Evolutionary conservation across 768 basidiomycete species (phyloP).

Genomic region (Russula olivacea): DNA sequence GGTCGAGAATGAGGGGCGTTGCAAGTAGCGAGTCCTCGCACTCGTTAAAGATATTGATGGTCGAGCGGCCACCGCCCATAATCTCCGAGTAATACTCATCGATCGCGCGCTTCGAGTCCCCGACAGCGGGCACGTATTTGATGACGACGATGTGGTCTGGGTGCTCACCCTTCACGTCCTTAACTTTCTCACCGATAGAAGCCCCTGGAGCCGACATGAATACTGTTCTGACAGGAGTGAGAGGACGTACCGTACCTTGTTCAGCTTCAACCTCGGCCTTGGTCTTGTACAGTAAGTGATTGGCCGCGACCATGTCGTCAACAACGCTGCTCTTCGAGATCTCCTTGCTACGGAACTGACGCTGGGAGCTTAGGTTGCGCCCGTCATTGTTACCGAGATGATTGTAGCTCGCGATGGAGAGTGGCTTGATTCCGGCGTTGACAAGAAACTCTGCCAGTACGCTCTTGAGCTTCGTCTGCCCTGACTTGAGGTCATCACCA

Average conservation of each 20-base stretch:
- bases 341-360: constrained; percentile 97
- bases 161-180: constrained; percentile 81
- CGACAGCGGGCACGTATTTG: constrained; percentile 95
- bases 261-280: constrained; percentile 38
- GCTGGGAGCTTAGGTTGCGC: constrained; percentile 80
- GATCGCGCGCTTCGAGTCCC: constrained; percentile 98
- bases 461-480: constrained; percentile 95
- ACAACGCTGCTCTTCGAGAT: constrained; percentile 96
- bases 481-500: constrained; percentile 96
- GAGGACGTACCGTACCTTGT: constrained; percentile 1
- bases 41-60: constrained; percentile 96
- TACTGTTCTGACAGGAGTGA: not conserved
- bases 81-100: constrained; percentile 99
- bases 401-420: constrained; percentile 97
- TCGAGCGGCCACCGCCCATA: constrained; percentile 89
- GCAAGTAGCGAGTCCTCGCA: constrained; percentile 98
- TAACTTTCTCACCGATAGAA: constrained; percentile 43
- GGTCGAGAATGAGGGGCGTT: constrained; percentile 91
- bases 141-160: constrained; percentile 96
- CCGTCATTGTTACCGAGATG: constrained; percentile 99
- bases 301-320: constrained; percentile 96
- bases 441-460: constrained; percentile 98
- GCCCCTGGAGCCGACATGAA: constrained; percentile 26
- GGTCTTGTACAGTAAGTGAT: constrained; percentile 85
- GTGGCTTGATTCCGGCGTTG: constrained; percentile 96